A percentile compares a stretch with the other conserved stretches of the same genome.
phyloP scores from a whole-genome alignment of 768 basidiomycete species.

The Suillus sp. region DNA sequence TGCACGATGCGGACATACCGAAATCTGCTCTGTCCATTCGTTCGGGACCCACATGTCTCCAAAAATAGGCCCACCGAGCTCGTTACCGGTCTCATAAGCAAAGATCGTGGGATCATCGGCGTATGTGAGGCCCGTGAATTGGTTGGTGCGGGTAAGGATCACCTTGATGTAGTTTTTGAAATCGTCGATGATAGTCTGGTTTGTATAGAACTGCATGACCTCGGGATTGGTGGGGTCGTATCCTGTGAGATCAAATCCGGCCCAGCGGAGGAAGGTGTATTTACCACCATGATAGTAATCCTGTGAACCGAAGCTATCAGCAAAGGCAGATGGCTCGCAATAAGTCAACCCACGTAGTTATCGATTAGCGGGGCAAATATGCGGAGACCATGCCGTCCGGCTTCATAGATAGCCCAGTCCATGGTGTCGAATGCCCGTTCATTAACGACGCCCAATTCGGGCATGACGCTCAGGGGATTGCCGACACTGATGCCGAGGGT shows the following conservation, averaged over 20 bases:
- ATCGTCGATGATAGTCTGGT: conserved; percentile 45
- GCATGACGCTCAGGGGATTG: conserved; percentile 30
- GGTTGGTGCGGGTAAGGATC: conserved; percentile 26
- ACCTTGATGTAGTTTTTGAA: conserved; percentile 50
- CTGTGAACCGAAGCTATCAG: conserved; percentile 8
- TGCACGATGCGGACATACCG: conserved; percentile 7
- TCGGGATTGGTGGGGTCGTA: conserved; percentile 26
- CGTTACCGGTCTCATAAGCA: conserved; percentile 15
- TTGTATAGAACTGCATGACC: conserved; percentile 46
- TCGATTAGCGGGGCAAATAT: conserved; percentile 25
- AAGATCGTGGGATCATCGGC: conserved; percentile 17
- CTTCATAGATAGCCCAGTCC: conserved; percentile 31
- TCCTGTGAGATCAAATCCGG: conserved; percentile 22
- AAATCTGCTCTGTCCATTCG: conserved; percentile 22
- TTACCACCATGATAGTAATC: conserved; percentile 33
- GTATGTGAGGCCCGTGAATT: conserved; percentile 20
- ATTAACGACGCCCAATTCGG: conserved; percentile 29
- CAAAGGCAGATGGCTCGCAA: neutral
- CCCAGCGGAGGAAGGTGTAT: conserved; percentile 32
- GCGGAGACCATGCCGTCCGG: conserved; percentile 15
- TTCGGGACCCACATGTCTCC: conserved; percentile 15
- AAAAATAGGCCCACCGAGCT: conserved; percentile 12
- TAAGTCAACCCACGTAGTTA: conserved; percentile 20
- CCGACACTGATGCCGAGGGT: conserved; percentile 35
- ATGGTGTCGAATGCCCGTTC: conserved; percentile 28